phyloP scores from a whole-genome alignment of 176 grass and related monocot species.

The Juncus effusus region DNA sequence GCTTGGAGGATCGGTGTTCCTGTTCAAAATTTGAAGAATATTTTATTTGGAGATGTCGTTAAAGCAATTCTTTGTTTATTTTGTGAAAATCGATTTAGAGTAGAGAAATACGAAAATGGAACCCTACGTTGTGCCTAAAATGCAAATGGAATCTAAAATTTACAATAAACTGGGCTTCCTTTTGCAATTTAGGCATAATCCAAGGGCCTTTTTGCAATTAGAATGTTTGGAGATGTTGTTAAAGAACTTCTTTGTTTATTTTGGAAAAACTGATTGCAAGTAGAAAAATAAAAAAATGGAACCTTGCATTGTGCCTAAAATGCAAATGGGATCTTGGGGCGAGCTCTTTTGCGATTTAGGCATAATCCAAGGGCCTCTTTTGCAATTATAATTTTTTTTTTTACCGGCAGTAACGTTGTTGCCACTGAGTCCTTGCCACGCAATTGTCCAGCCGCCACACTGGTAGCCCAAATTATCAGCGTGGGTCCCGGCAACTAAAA shows the following conservation, averaged over 20 bases:
- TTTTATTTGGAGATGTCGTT: too few species aligned
- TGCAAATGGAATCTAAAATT: too few species aligned
- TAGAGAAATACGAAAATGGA: too few species aligned
- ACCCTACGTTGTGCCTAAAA: too few species aligned
- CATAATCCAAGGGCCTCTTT: not conserved
- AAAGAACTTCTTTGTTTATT: too few species aligned
- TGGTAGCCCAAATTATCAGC: constrained; percentile 37
- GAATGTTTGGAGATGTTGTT: too few species aligned
- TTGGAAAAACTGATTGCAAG: not conserved
- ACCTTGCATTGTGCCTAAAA: not conserved
- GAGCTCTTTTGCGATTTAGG: not conserved
- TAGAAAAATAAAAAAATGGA: not conserved
- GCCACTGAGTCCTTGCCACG: constrained; percentile 36
- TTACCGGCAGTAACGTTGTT: constrained; percentile 38
- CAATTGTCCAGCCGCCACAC: constrained; percentile 40
- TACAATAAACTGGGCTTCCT: too few species aligned
- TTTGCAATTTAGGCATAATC: too few species aligned
- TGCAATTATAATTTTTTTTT: not conserved
- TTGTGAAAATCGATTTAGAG: too few species aligned
- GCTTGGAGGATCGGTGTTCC: constrained; percentile 23
- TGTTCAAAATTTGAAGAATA: not conserved
- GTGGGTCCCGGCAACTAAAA: constrained; percentile 37
- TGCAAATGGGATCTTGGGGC: not conserved
- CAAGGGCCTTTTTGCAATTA: too few species aligned
- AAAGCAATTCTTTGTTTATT: too few species aligned